Base-by-base conservation (phyloP, 768 basidiomycete genomes). In the Boletus coccyginus region DNA sequence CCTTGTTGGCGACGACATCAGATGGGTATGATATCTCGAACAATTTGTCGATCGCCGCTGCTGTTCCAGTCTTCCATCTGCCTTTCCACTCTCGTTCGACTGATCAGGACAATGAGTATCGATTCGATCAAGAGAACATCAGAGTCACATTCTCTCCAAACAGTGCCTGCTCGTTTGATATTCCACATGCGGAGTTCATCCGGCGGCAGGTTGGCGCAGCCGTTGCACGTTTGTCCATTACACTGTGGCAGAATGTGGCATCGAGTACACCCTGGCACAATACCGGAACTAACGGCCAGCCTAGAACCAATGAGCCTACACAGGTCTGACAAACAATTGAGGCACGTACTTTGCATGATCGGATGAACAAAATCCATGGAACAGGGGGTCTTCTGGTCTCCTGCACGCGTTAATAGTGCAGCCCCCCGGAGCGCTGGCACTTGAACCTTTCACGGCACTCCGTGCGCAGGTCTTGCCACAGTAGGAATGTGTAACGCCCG, bases 381-480 rank as follows among this genome's bases (percentile, higher is more conserved):
- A 79, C 29, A 74, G 73, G 21, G 79, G 72, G 66, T 79, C 80
- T 32, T 80, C 78, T 36, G 78, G 74, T 39, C 77, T 75, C 60
- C 75, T 79, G 62, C 84, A 86, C 39, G 78, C 79, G 54, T 69
- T 77, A 63, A 85, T 76, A 24, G 67, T 55, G 65, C 84, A 86
- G 19, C 74, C 72, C 17, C 69, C 50, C 24, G 56, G 66, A 19
- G 76, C 71, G 56, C 65, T 74, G 41, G 70, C 62, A 41, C 71
- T 75, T 56, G 74, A 29, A 5, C 65, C 77, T 57, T 63, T 63
- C 36, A 70, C 51, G 35, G 62, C 54, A 41, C 24, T 77, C 45
- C 81, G 75, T 52, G 85, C 85, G 64, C 85, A 86, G 48, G 78
- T 83, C 60, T 77, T 81, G 61, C 85, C 77, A 63, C 85, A 86